Evolutionary conservation across 352 stramenopile genomes (phyloP), one percentile per base, ranked within the genome.

Genomic region (Pythium dissotocum): DNA sequence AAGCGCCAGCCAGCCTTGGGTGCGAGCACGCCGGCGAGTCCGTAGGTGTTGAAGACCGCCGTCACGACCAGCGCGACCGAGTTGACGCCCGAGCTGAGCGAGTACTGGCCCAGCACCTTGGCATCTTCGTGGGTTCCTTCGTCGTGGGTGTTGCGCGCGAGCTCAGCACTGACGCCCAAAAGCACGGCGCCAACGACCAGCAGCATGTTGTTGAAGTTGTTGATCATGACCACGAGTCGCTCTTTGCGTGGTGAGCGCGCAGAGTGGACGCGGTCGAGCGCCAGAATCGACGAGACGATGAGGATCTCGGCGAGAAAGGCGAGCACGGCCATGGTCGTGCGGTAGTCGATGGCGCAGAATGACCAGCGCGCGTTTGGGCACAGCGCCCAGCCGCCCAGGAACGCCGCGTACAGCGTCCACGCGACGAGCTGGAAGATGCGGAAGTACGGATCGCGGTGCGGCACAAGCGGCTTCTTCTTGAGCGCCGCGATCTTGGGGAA

Each of bases 151-250:
- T 79, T 58, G n/a, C 77, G 79, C n/a, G 73, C 76, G 65, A 79
- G 78, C 63, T 94, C 85, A 32, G 84, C 90, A 24, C 73, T 75
- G 40, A 85, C 33, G 1, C 85, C 85, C 8, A 95, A 63, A 30
- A 91, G 28, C 28, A 88, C 70, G 12, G 85, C 87, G 21, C 85
- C 84, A 6, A 93, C 80, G 48, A 93, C 69, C 49, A 92, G 70
- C 63, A 94, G 64, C 80, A 93, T 90, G 72, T 95, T 93, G 73
- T 90, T 93, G 63, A 88, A 93, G 77, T 94, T 93, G 77, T 95
- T 90, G 44, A 91, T 69, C 56, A 91, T 79, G 53, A 93, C 76
- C 46, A 89, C 80, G 61, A 87, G 78, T 12, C 80, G 84, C 46
- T 80, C 80, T 21, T 77, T 76, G 46, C 74, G 71, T 6, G 71